phyloP scores from a whole-genome alignment of 495 filamentous ascomycete genomes.

The Penicillium maclennaniae region DNA sequence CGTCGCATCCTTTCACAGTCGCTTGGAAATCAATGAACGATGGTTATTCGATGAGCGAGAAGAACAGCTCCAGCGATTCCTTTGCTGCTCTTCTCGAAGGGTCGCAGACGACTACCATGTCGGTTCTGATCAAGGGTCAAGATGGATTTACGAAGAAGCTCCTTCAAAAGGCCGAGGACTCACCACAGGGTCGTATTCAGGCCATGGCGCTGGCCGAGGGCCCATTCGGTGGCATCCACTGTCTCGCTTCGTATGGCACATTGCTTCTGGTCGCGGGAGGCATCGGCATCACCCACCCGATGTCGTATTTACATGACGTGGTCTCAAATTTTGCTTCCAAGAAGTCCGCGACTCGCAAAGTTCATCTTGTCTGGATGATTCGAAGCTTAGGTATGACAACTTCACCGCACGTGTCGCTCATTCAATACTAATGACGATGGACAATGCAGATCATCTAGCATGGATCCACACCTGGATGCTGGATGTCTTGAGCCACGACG shows the following conservation, averaged over 20 bases:
- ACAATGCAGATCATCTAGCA: conserved; percentile 37
- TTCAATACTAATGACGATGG: background rate
- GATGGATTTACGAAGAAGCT: conserved; percentile 53
- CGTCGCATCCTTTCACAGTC: conserved; percentile 56
- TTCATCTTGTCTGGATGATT: conserved; percentile 40
- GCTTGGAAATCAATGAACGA: conserved; percentile 42
- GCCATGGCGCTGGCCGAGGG: conserved; percentile 52
- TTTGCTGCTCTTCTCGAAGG: conserved; percentile 31
- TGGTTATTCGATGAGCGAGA: conserved; percentile 17
- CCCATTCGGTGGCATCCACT: conserved; percentile 54
- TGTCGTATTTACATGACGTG: conserved; percentile 51
- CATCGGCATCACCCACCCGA: conserved; percentile 58
- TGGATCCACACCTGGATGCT: conserved; percentile 48
- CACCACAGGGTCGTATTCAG: conserved; percentile 36
- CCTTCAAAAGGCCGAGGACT: conserved; percentile 39
- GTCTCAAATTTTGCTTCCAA: conserved; percentile 37
- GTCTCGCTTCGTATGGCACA: conserved; percentile 51
- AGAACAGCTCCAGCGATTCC: conserved; percentile 32
- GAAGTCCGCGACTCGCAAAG: conserved; percentile 41
- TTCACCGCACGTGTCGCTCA: background rate
- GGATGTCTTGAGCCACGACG: conserved; percentile 34
- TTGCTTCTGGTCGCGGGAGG: conserved; percentile 54
- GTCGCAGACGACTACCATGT: conserved; percentile 40
- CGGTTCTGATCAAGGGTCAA: conserved; percentile 51
- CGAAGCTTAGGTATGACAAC: conserved; percentile 33